Conservation (phyloP, 2,329 filamentous ascomycete species). For the Monosporascus sp. region DNA sequence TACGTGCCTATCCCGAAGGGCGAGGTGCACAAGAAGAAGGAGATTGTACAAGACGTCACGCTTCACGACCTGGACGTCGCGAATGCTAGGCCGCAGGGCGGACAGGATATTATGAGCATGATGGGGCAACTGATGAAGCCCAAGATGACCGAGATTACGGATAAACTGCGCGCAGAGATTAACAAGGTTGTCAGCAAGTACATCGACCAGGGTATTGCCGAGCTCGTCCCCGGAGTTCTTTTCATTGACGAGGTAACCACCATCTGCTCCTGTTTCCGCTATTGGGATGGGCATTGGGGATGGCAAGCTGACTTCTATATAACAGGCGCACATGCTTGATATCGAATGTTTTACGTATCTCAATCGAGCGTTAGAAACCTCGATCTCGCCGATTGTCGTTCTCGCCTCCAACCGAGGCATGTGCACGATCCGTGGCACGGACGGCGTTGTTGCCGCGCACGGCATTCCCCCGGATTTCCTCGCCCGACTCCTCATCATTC, state of each 20-base stretch:
- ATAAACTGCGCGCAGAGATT: constrained; percentile 92
- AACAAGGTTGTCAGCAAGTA: constrained; percentile 99
- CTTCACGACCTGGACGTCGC: constrained; percentile 95
- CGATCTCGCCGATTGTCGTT: constrained; percentile 93
- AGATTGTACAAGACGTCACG: constrained; percentile 97
- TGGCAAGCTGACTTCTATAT: constrained; percentile 10
- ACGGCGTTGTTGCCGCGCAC: constrained; percentile 78
- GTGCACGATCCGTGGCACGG: constrained; percentile 84
- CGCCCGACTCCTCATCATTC: constrained; percentile 89
- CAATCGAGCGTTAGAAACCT: constrained; percentile 93
- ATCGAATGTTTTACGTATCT: constrained; percentile 99
- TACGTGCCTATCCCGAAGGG: constrained; percentile 98
- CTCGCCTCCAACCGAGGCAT: constrained; percentile 95
- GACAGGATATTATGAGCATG: constrained; percentile 99
- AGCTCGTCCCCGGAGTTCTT: constrained; percentile 94
- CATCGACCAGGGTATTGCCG: constrained; percentile 95
- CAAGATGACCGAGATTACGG: constrained; percentile 98
- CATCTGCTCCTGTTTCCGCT: constrained; percentile 1
- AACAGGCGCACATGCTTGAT: constrained; percentile 96
- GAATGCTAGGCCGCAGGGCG: constrained; percentile 90
- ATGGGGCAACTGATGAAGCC: constrained; percentile 99
- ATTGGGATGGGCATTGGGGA: neutral
- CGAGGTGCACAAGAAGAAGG: constrained; percentile 99
- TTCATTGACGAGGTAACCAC: constrained; percentile 90
- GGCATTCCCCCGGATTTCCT: constrained; percentile 93